Conservation (phyloP, 2,329 filamentous ascomycete genomes). For the Colletotrichum plurivorum region DNA sequence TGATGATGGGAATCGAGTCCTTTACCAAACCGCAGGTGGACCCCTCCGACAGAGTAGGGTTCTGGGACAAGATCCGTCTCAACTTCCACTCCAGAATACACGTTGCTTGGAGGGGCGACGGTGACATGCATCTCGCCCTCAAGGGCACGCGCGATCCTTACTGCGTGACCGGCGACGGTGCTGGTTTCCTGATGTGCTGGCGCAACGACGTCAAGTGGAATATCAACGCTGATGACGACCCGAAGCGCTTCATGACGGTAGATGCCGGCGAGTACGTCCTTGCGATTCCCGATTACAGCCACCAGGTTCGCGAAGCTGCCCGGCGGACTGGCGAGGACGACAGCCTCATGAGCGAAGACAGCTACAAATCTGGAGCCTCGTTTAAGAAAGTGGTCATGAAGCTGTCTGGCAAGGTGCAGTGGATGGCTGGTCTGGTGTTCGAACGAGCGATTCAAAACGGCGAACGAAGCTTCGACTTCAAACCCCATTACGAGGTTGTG, state of each 20-base stretch:
- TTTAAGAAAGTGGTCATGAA: conserved; percentile 99
- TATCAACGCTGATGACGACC: conserved; percentile 87
- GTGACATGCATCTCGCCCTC: conserved; percentile 92
- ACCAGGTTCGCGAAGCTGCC: conserved; percentile 81
- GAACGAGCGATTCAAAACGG: conserved; percentile 84
- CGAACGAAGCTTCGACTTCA: conserved; percentile 87
- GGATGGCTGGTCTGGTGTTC: conserved; percentile 92
- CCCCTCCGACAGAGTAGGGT: conserved; percentile 92
- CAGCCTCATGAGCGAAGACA: conserved; percentile 73
- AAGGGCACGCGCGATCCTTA: conserved; percentile 96
- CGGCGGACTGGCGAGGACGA: conserved; percentile 67
- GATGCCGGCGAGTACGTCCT: conserved; percentile 96
- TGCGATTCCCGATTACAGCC: conserved; percentile 93
- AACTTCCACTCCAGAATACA: conserved; percentile 93
- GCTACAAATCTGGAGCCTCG: conserved; percentile 79
- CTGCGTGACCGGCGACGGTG: conserved; percentile 90
- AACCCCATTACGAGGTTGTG: conserved; percentile 91
- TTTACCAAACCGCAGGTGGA: conserved; percentile 97
- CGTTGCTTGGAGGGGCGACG: conserved; percentile 93
- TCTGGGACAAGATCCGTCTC: conserved; percentile 98
- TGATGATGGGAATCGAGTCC: conserved; percentile 99
- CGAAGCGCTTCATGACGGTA: conserved; percentile 94
- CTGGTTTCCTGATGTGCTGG: conserved; percentile 99
- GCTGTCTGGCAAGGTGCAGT: conserved; percentile 94
- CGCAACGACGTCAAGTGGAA: conserved; percentile 92